A percentile compares a stretch with the other conserved stretches of the same genome.
Evolutionary conservation across 345 rosid species (phyloP).

Genomic region (Nephelium lappaceum): DNA sequence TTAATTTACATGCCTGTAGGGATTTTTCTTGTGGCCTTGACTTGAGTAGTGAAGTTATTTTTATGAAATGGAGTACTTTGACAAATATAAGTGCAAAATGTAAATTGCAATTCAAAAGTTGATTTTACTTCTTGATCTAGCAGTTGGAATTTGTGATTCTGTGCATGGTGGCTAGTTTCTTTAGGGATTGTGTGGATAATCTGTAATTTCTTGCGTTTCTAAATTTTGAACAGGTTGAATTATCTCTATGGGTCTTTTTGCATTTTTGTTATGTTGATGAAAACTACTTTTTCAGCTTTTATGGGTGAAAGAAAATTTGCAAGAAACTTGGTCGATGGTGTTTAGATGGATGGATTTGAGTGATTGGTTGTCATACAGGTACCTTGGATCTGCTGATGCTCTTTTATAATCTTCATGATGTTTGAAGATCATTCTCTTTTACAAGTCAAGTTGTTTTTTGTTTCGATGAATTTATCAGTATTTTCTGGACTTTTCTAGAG

Average conservation of each 20-base stretch:
- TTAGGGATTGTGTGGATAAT: not conserved
- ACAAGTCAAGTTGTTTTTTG: constrained; percentile 2
- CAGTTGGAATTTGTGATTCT: constrained; percentile 6
- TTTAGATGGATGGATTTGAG: constrained; percentile 99
- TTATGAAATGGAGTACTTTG: not conserved
- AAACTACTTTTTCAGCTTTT: constrained; percentile 63
- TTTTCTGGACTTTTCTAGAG: constrained; percentile 44
- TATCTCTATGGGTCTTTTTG: not conserved
- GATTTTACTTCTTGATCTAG: not conserved
- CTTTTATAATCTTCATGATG: constrained; percentile 9
- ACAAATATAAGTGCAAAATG: not conserved
- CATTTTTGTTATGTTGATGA: constrained; percentile 2
- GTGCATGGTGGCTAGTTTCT: not conserved
- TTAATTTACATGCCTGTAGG: not conserved
- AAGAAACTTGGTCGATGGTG: constrained; percentile 93
- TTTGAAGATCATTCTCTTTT: constrained; percentile 12
- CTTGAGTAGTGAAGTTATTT: not conserved
- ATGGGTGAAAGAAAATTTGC: constrained; percentile 97
- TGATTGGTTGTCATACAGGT: constrained; percentile 98
- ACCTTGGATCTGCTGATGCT: constrained; percentile 12
- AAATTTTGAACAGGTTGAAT: not conserved
- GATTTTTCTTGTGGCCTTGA: not conserved
- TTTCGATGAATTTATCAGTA: constrained; percentile 5
- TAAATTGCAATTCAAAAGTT: not conserved
- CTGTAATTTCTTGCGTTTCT: not conserved